Evolutionary conservation across 306 rosid genomes (phyloP).

Genomic region (Casuarina cunninghamiana): DNA sequence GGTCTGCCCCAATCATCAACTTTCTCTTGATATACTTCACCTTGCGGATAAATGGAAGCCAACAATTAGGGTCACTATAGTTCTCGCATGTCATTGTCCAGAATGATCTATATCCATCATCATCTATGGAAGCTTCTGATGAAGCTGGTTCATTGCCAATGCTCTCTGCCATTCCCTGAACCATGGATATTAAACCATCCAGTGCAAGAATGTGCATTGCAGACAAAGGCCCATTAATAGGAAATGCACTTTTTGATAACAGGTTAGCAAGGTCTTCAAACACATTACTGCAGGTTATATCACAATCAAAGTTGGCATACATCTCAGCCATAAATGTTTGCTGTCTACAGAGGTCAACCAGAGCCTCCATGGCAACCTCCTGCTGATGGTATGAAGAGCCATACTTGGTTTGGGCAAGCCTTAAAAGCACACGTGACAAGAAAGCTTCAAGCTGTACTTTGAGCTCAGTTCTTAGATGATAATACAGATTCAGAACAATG

Average conservation of each 20-base stretch:
- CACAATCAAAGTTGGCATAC: conserved; percentile 92
- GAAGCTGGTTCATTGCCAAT: conserved; percentile 63
- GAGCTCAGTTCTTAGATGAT: conserved; percentile 76
- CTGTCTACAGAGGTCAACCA: conserved; percentile 91
- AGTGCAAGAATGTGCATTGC: conserved; percentile 87
- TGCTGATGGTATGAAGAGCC: conserved; percentile 91
- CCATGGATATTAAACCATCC: conserved; percentile 92
- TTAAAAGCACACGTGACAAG: conserved; percentile 82
- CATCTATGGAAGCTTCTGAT: conserved; percentile 58
- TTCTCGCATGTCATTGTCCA: conserved; percentile 94
- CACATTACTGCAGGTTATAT: conserved; percentile 89
- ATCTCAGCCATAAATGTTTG: conserved; percentile 82
- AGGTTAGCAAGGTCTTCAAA: conserved; percentile 89
- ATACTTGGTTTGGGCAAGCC: conserved; percentile 81
- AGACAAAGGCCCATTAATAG: conserved; percentile 84
- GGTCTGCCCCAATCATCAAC: conserved; percentile 98
- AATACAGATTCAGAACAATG: conserved; percentile 74
- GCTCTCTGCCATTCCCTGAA: conserved; percentile 96
- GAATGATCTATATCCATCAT: conserved; percentile 82
- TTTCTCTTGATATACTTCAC: conserved; percentile 89
- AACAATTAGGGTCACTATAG: conserved; percentile 77
- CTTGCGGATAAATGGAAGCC: conserved; percentile 86
- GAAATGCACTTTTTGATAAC: conserved; percentile 83
- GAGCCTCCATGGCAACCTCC: conserved; percentile 95
- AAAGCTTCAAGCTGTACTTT: conserved; percentile 84